Conservation (phyloP, 768 basidiomycete species). For the Pholiota conissans region DNA sequence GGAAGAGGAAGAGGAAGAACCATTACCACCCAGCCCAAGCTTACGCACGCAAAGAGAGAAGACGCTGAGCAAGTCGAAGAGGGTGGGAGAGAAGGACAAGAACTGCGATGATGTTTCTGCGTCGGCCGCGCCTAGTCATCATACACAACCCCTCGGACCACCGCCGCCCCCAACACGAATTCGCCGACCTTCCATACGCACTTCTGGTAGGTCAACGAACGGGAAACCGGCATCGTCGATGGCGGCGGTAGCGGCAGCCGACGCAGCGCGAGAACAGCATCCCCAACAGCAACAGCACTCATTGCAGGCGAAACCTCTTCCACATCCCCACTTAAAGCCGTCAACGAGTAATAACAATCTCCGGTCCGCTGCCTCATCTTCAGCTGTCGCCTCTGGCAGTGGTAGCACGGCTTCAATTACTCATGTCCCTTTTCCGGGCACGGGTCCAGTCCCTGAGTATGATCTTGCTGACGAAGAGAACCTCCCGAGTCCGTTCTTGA, state of each 20-base stretch:
- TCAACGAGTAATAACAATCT: slow-evolving; percentile 19
- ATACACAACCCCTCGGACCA: slow-evolving; percentile 6
- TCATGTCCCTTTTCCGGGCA: slow-evolving; percentile 25
- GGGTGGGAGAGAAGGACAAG: slow-evolving; percentile 4
- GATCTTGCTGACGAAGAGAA: slow-evolving; percentile 81
- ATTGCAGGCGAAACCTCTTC: slow-evolving; percentile 36
- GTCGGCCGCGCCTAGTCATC: slow-evolving; percentile 5
- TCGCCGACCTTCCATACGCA: slow-evolving; percentile 58
- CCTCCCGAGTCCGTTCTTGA: slow-evolving; percentile 81
- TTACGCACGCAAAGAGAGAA: slow-evolving; percentile 11
- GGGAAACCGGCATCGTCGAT: neutral
- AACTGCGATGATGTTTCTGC: slow-evolving; percentile 22
- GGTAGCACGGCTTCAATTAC: slow-evolving; percentile 16
- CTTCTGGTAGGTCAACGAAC: slow-evolving; percentile 40
- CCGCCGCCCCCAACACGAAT: slow-evolving; percentile 46
- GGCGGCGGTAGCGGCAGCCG: neutral
- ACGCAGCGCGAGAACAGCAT: neutral
- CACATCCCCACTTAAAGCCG: slow-evolving; percentile 41
- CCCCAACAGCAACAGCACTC: neutral
- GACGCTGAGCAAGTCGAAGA: slow-evolving; percentile 8
- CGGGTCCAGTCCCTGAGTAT: slow-evolving; percentile 49
- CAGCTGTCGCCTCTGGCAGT: slow-evolving; percentile 10
- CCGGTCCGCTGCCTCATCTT: neutral
- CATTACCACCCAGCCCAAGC: neutral
- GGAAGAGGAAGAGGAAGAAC: neutral